Evolutionary conservation across 441 rosid species (phyloP).

Genomic region (Mallotus repandus): DNA sequence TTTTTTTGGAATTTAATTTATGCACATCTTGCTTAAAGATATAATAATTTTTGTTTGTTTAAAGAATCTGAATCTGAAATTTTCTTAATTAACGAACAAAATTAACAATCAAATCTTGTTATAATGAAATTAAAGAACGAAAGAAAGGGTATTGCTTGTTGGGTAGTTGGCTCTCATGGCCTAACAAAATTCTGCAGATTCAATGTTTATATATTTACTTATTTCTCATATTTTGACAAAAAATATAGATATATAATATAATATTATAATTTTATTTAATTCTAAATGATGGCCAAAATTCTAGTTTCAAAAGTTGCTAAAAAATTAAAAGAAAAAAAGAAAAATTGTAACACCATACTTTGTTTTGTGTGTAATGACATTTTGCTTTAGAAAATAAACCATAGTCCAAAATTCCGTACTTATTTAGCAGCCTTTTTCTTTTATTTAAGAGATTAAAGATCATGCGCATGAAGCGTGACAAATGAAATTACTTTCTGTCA

Average conservation of each 20-base stretch:
- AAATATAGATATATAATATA: too few species aligned
- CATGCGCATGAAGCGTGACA: background rate
- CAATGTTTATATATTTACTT: background rate
- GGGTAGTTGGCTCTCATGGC: constrained; percentile 8
- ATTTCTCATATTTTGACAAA: too few species aligned
- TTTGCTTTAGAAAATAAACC: background rate
- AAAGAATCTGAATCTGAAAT: too few species aligned
- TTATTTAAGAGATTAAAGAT: background rate
- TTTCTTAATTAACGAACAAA: too few species aligned
- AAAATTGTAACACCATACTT: background rate
- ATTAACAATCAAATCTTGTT: background rate
- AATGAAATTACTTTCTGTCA: background rate
- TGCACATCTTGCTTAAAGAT: background rate
- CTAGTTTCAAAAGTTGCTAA: background rate
- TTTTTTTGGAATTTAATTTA: background rate
- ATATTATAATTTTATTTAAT: too few species aligned
- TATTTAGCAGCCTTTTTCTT: background rate
- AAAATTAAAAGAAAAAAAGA: background rate
- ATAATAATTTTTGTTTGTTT: background rate
- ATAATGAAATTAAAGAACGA: background rate
- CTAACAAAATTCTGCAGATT: background rate
- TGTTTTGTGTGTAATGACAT: background rate
- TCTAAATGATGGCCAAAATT: background rate
- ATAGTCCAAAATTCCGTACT: background rate
- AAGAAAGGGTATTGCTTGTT: background rate